Base-by-base conservation (phyloP, 345 rosid species). In the Boechera stricta region DNA sequence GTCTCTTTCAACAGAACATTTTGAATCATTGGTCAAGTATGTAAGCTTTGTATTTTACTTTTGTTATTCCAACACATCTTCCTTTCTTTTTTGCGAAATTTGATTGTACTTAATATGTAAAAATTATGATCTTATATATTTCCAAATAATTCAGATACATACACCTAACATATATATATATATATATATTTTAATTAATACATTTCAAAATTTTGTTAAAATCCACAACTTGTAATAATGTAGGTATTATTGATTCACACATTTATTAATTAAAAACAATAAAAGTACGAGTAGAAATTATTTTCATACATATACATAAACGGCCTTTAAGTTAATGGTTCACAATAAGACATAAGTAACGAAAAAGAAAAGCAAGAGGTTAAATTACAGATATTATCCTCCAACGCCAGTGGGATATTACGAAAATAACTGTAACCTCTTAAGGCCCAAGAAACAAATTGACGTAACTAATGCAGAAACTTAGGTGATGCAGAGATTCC, bases 401-500 rank as follows among this genome's bases (percentile, higher is more conserved):
- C 58, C 48, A 42, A 31, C 31, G 6, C 33, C 47, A 58, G 0
- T 45, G 33, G 54, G 6, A 48, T 58, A 9, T 35, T 45, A 59
- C 44, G 4, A 60, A 59, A 36, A 6, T 60, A 60, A 36, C 35
- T 45, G 13, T 58, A 71, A 59, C 33, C 57, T 21, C 41, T 10
- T 61, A 16, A 62, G 38, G 55, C 58, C 65, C 56, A 56, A 10
- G 59, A 66, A 47, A 67, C 36, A 36, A 11, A 59, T 31, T 13
- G 39, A 18, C 38, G 6, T 4, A 64, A 29, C 55, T n/a, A 31
- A 64, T 41, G 55, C 58, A 66, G 73, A 49, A 75, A 75, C 72
- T 59, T 47, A 28, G 36, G 54, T 49, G 55, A 67, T 74, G 65
- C 18, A 64, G 55, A 64, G 64, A 15, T 15, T 74, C 54, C 39